phyloP scores from a whole-genome alignment of 805 yeast genomes.

The Priceomyces melissophilus region DNA sequence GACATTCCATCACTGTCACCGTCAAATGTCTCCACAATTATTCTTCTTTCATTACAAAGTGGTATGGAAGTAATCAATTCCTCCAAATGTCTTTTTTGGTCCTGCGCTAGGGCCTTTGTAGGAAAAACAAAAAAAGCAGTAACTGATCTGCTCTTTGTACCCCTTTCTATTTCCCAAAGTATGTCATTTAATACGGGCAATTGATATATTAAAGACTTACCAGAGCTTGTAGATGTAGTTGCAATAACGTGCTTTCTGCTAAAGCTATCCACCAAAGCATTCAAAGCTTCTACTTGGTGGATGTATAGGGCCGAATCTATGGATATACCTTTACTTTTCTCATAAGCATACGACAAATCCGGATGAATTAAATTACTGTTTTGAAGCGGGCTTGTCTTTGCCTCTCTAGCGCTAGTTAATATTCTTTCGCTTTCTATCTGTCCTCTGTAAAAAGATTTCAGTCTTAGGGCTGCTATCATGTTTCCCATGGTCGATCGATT shows the following conservation, averaged over 20 bases:
- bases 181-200: constrained; percentile 65
- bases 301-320: constrained; percentile 54
- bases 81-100: constrained; percentile 79
- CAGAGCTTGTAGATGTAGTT: constrained; percentile 95
- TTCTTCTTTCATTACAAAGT: constrained; percentile 28
- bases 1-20: constrained; percentile 78
- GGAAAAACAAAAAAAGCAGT: constrained; percentile 91
- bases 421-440: constrained; percentile 60
- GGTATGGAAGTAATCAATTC: constrained; percentile 53
- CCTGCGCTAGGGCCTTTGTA: constrained; percentile 96
- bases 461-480: constrained; percentile 48
- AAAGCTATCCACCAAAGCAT: constrained; percentile 45
- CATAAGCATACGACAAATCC: constrained; percentile 47
- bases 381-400: constrained; percentile 42
- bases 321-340: constrained; percentile 40
- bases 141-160: constrained; percentile 23
- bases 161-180: constrained; percentile 31
- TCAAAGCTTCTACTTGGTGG: constrained; percentile 81
- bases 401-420: constrained; percentile 41
- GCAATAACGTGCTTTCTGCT: constrained; percentile 63
- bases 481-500: constrained; percentile 39
- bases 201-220: constrained; percentile 91
- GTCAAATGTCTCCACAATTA: constrained; percentile 77
- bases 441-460: constrained; percentile 49
- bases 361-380: constrained; percentile 37